Percentiles rank a stretch among this genome's conserved stretches.
These are phyloP conservation scores for Fusarium caatingaense DNA, from an alignment of 2,329 filamentous ascomycete genomes.

Conservation along the genomic window DNA sequence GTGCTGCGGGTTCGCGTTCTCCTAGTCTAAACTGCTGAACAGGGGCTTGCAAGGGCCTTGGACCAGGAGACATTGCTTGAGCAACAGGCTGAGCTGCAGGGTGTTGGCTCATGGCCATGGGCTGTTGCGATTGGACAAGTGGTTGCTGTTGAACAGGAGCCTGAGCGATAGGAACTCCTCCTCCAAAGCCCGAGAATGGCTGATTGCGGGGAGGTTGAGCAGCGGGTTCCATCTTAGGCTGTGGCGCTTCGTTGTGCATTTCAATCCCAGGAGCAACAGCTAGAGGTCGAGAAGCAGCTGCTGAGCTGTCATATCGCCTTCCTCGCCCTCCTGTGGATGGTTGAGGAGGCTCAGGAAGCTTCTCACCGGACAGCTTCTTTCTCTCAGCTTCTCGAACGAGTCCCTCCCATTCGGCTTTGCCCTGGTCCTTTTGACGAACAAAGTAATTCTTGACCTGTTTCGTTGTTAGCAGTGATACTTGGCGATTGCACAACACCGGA, in stretches of 20 bases:
- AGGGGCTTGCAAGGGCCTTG: slow-evolving; percentile 58
- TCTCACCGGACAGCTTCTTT: slow-evolving; percentile 67
- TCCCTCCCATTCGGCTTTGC: slow-evolving; percentile 68
- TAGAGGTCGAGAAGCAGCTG: slow-evolving; percentile 55
- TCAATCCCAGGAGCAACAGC: slow-evolving; percentile 61
- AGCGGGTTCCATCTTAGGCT: slow-evolving; percentile 59
- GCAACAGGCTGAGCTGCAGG: slow-evolving; percentile 52
- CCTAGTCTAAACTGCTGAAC: slow-evolving; percentile 57
- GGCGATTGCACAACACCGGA: slow-evolving; percentile 8
- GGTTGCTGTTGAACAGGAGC: slow-evolving; percentile 52
- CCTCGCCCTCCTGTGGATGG: slow-evolving; percentile 62
- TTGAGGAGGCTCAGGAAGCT: slow-evolving; percentile 69
- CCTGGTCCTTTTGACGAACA: slow-evolving; percentile 69
- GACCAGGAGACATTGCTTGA: slow-evolving; percentile 61
- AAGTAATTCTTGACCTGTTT: slow-evolving; percentile 76
- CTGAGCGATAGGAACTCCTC: slow-evolving; percentile 59
- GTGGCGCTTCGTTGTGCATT: slow-evolving; percentile 57
- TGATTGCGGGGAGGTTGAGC: slow-evolving; percentile 51
- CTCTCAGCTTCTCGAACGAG: slow-evolving; percentile 70
- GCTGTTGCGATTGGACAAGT: slow-evolving; percentile 46
- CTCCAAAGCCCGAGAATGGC: slow-evolving; percentile 57
- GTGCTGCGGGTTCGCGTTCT: slow-evolving; percentile 49
- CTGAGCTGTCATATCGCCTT: slow-evolving; percentile 62
- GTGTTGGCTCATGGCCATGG: slow-evolving; percentile 52
- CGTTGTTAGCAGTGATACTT: slow-evolving; percentile 17